These are phyloP conservation scores for Calonectria honghensis DNA, from an alignment of 2,329 filamentous ascomycete genomes.

Conservation along the genomic window DNA sequence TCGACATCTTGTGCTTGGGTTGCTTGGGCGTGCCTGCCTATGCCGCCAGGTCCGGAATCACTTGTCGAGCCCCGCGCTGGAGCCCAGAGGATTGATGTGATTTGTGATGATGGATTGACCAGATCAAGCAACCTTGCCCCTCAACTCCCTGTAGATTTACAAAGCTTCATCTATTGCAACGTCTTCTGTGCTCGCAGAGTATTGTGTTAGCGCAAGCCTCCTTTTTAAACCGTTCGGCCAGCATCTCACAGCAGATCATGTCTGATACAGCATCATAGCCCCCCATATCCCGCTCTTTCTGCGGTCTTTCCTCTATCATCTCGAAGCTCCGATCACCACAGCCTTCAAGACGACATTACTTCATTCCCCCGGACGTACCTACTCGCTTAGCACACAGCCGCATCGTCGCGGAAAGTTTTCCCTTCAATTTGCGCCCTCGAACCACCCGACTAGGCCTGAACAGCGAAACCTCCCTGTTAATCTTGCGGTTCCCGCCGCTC, in stretches of 20 bases:
- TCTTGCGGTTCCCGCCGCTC: slow-evolving; percentile 30
- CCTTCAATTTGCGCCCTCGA: neutral
- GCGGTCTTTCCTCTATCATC: slow-evolving; percentile 42
- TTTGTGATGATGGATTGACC: slow-evolving; percentile 47
- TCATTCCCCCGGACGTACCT: slow-evolving; percentile 1
- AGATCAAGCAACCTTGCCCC: slow-evolving; percentile 36
- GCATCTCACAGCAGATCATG: slow-evolving; percentile 41
- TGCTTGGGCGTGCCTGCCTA: slow-evolving; percentile 17
- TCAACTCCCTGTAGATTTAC: slow-evolving; percentile 13
- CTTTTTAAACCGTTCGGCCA: slow-evolving; percentile 11
- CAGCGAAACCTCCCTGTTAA: neutral
- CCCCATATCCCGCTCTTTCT: slow-evolving; percentile 33
- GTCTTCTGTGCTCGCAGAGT: neutral
- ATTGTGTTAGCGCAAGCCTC: slow-evolving; percentile 4
- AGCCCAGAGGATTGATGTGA: slow-evolving; percentile 28
- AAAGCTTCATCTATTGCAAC: slow-evolving; percentile 26
- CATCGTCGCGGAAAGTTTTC: neutral
- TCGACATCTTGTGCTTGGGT: slow-evolving; percentile 48
- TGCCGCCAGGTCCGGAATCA: slow-evolving; percentile 33
- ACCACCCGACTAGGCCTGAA: neutral
- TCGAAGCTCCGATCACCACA: slow-evolving; percentile 38
- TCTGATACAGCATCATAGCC: slow-evolving; percentile 44
- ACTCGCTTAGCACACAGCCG: neutral
- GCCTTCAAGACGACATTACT: slow-evolving; percentile 34
- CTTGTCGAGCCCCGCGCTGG: slow-evolving; percentile 46